Evolutionary conservation across 495 filamentous ascomycete genomes (phyloP).

Genomic region (Xylona heveae): DNA sequence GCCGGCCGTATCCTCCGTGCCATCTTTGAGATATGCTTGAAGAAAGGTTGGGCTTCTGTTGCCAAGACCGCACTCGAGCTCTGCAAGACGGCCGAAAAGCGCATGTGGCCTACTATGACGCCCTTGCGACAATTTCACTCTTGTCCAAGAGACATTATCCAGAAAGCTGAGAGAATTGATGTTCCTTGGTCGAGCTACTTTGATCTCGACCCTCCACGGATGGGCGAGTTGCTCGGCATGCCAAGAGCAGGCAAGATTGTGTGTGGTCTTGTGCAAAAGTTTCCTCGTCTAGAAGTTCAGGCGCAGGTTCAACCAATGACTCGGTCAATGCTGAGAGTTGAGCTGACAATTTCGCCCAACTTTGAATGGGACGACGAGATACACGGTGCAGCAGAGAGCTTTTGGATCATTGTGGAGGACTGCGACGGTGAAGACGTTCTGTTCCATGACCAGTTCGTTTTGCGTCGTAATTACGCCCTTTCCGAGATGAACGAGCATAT

Average conservation of each 20-base stretch:
- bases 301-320: constrained; percentile 90
- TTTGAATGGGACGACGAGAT: constrained; percentile 90
- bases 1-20: constrained; percentile 89
- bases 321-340: constrained; percentile 83
- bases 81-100: constrained; percentile 98
- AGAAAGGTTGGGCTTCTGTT: constrained; percentile 90
- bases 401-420: constrained; percentile 95
- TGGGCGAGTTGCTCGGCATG: constrained; percentile 85
- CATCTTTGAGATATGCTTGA: constrained; percentile 88
- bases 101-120: constrained; percentile 99
- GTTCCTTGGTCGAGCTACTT: constrained; percentile 89
- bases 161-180: constrained; percentile 84
- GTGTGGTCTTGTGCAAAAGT: constrained; percentile 71
- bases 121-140: constrained; percentile 76
- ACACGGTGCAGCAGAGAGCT: constrained; percentile 73
- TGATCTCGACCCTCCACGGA: constrained; percentile 88
- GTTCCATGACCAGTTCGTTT: constrained; percentile 85
- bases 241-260: constrained; percentile 76
- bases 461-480: constrained; percentile 67
- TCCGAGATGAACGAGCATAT: constrained; percentile 76
- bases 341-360: constrained; percentile 81
- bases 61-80: constrained; percentile 82
- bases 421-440: constrained; percentile 94
- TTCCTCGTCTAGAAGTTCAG: constrained; percentile 77
- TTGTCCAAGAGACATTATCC: constrained; percentile 66